phyloP scores from a whole-genome alignment of 2,329 filamentous ascomycete species.

The Arthrobotrys entomopaga region DNA sequence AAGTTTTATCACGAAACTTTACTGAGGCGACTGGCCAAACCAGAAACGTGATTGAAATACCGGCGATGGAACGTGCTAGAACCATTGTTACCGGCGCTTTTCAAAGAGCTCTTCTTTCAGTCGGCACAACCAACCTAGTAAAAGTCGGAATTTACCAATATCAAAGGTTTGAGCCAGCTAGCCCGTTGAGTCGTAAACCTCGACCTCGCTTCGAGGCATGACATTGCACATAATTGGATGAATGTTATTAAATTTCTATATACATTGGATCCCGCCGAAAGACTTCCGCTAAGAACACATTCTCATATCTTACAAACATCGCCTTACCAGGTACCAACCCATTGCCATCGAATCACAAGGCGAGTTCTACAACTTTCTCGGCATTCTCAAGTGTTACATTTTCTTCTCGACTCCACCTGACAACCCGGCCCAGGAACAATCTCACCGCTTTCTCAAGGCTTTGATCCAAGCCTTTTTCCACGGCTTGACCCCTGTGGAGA shows the following conservation, averaged over 20 bases:
- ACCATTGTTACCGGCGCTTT: background rate
- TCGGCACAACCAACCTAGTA: no score
- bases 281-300: slow-evolving; percentile 12
- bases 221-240: no score
- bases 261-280: slow-evolving; percentile 14
- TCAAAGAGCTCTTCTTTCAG: background rate
- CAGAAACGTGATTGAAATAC: background rate
- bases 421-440: slow-evolving; percentile 45
- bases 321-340: background rate
- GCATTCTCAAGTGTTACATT: slow-evolving; percentile 26
- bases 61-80: background rate
- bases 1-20: no score
- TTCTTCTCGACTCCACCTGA: slow-evolving; percentile 37
- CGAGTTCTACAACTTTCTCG: slow-evolving; percentile 23
- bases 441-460: slow-evolving; percentile 48
- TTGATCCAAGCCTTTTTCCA: slow-evolving; percentile 46
- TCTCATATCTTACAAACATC: slow-evolving; percentile 24
- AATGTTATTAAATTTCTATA: no score
- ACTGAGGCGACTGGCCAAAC: background rate
- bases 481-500: slow-evolving; percentile 23
- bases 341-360: slow-evolving; percentile 12
- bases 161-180: no score
- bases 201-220: no score
- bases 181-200: no score
- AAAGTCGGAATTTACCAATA: no score